These are phyloP conservation scores for Fagus sylvatica DNA, from an alignment of 306 rosid genomes.

Conservation along the genomic window DNA sequence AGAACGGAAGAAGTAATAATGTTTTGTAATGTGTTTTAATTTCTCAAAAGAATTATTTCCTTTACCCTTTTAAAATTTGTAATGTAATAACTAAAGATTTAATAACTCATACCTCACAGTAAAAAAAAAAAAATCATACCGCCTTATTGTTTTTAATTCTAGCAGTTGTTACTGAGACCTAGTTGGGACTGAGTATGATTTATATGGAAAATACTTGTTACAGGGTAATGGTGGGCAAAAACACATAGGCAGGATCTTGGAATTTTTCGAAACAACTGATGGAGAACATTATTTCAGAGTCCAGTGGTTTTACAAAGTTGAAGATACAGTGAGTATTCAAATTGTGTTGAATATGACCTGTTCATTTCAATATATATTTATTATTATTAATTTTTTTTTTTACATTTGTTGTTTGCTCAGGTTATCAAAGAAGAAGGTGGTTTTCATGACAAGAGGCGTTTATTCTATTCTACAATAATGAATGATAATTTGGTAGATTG, in stretches of 20 bases:
- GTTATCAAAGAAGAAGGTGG: constrained; percentile 65
- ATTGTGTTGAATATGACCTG: constrained; percentile 17
- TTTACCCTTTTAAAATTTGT: too few relatives aligned
- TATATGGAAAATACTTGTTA: constrained; percentile 29
- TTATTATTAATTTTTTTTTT: constrained; percentile 19
- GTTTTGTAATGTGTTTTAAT: too few relatives aligned
- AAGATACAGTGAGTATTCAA: constrained; percentile 78
- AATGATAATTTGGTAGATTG: constrained; percentile 83
- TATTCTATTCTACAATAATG: constrained; percentile 88
- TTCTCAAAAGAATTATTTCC: too few relatives aligned
- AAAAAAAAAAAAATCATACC: too few relatives aligned
- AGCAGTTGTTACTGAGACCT: neutral
- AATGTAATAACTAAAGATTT: too few relatives aligned
- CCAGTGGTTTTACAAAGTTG: constrained; percentile 90
- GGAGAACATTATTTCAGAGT: constrained; percentile 70
- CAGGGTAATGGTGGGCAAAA: constrained; percentile 75
- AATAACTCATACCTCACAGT: too few relatives aligned
- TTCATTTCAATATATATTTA: constrained; percentile 8
- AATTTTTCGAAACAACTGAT: constrained; percentile 76
- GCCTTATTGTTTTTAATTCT: too few relatives aligned
- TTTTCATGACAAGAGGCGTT: constrained; percentile 84
- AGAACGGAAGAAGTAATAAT: too few relatives aligned
- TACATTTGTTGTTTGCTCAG: constrained; percentile 42
- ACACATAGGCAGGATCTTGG: constrained; percentile 76
- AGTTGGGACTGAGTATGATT: constrained; percentile 8